Evolutionary conservation across 2,329 filamentous ascomycete genomes (phyloP).

Genomic region (Botrytis galanthina): DNA sequence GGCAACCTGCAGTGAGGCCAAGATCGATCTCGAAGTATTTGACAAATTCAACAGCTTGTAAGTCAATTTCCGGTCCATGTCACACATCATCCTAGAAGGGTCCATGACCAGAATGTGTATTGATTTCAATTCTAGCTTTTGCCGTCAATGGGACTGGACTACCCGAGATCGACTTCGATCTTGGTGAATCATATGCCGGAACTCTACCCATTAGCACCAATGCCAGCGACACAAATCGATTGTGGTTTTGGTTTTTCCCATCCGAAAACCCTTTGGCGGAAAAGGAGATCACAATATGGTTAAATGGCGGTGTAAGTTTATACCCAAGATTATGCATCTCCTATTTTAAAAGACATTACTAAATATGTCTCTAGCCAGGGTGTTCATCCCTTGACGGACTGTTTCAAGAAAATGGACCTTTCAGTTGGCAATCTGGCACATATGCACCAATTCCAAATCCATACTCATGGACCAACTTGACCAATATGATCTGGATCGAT

Average conservation of each 20-base stretch:
- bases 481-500: slow-evolving; percentile 36
- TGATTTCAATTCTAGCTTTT: slow-evolving; percentile 28
- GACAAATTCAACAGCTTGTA: slow-evolving; percentile 27
- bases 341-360: not conserved
- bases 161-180: slow-evolving; percentile 36
- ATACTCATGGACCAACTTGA: slow-evolving; percentile 35
- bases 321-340: not conserved
- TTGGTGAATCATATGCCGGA: slow-evolving; percentile 37
- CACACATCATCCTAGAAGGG: not conserved
- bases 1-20: slow-evolving; percentile 20
- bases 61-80: not conserved
- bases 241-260: slow-evolving; percentile 58
- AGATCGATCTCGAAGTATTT: slow-evolving; percentile 26
- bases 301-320: slow-evolving; percentile 73
- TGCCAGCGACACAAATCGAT: slow-evolving; percentile 44
- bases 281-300: slow-evolving; percentile 64
- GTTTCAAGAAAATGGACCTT: slow-evolving; percentile 54
- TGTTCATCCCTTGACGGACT: slow-evolving; percentile 94
- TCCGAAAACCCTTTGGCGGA: slow-evolving; percentile 46
- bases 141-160: slow-evolving; percentile 34
- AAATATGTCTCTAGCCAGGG: slow-evolving; percentile 50
- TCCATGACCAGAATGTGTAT: not conserved
- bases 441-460: slow-evolving; percentile 33
- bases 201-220: slow-evolving; percentile 52
- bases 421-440: slow-evolving; percentile 35